Conservation (phyloP, 202 grass and related monocot species). For the Schoenoplectus tabernaemontani region DNA sequence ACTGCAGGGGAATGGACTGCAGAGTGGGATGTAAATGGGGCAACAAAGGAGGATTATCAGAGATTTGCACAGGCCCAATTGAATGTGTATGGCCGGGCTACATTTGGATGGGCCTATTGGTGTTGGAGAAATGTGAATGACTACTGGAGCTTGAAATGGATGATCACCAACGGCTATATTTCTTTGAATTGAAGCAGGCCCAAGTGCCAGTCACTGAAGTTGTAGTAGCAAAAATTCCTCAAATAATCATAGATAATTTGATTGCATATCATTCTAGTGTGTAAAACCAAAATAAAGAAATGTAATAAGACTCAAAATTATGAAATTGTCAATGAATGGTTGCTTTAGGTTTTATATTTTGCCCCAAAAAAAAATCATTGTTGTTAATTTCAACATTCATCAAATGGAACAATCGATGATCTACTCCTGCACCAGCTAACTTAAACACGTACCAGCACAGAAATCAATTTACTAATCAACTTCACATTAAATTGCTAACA, state of each 20-base stretch:
- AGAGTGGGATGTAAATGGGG: slow-evolving; percentile 12
- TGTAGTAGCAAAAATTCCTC: too few species aligned
- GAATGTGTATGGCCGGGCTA: slow-evolving; percentile 30
- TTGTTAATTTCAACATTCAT: too few species aligned
- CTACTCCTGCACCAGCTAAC: too few species aligned
- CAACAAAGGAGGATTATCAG: slow-evolving; percentile 24
- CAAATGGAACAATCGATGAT: too few species aligned
- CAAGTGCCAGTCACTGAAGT: background rate
- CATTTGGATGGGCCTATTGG: slow-evolving; percentile 59
- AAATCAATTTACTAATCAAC: too few species aligned
- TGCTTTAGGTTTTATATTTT: background rate
- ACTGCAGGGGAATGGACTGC: slow-evolving; percentile 42
- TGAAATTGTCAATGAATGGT: background rate
- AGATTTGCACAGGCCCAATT: slow-evolving; percentile 38
- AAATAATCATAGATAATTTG: too few species aligned
- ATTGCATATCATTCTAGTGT: background rate
- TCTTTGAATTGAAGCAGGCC: slow-evolving; percentile 21
- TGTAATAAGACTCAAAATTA: background rate
- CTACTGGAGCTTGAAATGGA: slow-evolving; percentile 37
- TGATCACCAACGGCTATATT: slow-evolving; percentile 33
- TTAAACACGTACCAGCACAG: too few species aligned
- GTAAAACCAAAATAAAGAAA: background rate
- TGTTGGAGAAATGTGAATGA: slow-evolving; percentile 8
- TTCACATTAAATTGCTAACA: too few species aligned
- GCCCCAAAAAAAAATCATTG: background rate